Evolutionary conservation across 1,284 basidiomycete species (phyloP), one percentile per base, ranked within the genome.

Genomic region (Naganishia sp.): DNA sequence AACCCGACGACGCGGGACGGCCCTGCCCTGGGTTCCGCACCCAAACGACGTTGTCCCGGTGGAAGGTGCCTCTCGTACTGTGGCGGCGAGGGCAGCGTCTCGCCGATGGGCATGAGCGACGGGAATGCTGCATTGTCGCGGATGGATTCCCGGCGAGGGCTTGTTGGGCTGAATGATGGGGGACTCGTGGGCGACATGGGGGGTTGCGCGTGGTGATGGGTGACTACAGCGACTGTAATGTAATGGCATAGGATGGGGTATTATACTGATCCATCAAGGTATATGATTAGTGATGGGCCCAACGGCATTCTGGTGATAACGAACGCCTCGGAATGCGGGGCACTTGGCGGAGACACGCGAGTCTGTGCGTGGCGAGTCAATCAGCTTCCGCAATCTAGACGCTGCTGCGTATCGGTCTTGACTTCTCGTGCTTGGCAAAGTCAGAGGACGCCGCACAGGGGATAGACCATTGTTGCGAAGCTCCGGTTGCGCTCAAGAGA

Each of bases 101-200:
- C 58, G 23, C 39, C 28, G 35, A 61, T 47, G 23, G 39, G 23
- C 6, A 32, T 47, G 10, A 61, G 21, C 15, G 58, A 51, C n/a
- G 58, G 58, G 25, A 61, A 61, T 32, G 58, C 58, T 25, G 58
- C 58, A n/a, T 61, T 61, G 47, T 61, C 58, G 7, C 47, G 47
- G 28, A 58, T 31, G 46, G 58, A 61, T 13, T 61, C 58, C 43
- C 58, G 25, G 23, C 58, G 58, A 1, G 58, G 43, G 11, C 43
- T 28, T 15, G 56, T 47, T 35, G 56, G n/a, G 56, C 56, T 61
- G 23, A 25, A 42, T 41, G 47, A n/a, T 21, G 45, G 57, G 35
- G 32, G 18, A 18, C 35, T n/a, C 13, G 58, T 39, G 23, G 47
- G 18, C 25, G 39, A 15, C 21, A 28, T 47, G 28, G 35, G 28